phyloP scores from a whole-genome alignment of 1,284 basidiomycete species.

The Ganoderma sinense region DNA sequence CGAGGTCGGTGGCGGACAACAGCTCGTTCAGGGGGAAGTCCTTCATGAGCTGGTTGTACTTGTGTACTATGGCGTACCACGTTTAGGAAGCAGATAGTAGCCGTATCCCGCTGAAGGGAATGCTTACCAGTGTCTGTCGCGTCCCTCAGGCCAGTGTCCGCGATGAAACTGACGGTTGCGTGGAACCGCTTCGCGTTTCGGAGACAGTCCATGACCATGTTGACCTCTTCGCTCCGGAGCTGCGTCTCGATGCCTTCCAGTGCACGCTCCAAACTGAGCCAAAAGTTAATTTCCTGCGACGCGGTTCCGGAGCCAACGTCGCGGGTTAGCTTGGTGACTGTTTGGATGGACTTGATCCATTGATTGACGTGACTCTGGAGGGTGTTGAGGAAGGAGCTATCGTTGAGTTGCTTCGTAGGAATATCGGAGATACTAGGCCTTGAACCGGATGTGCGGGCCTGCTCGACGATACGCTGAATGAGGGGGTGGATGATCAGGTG shows the following conservation, averaged over 20 bases:
- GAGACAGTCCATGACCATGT: constrained; percentile 94
- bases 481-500: constrained; percentile 92
- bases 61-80: constrained; percentile 71
- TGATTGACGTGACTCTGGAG: constrained; percentile 94
- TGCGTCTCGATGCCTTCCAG: constrained; percentile 94
- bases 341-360: constrained; percentile 99
- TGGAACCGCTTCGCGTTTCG: constrained; percentile 97
- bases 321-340: constrained; percentile 92
- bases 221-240: constrained; percentile 90
- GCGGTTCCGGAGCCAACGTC: constrained; percentile 97
- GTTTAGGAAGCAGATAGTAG: neutral
- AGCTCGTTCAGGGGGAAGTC: constrained; percentile 98
- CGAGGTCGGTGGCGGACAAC: constrained; percentile 93
- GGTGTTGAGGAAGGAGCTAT: constrained; percentile 93
- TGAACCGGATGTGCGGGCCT: constrained; percentile 64
- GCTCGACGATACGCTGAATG: constrained; percentile 89
- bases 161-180: constrained; percentile 97
- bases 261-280: constrained; percentile 94
- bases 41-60: constrained; percentile 98
- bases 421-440: constrained; percentile 83
- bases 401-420: constrained; percentile 78
- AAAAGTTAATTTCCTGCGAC: constrained; percentile 99
- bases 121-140: constrained; percentile 83
- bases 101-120: neutral
- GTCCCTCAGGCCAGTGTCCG: constrained; percentile 96